Evolutionary conservation across 2,329 filamentous ascomycete species (phyloP).

Genomic region (Aspergillus glaucus): DNA sequence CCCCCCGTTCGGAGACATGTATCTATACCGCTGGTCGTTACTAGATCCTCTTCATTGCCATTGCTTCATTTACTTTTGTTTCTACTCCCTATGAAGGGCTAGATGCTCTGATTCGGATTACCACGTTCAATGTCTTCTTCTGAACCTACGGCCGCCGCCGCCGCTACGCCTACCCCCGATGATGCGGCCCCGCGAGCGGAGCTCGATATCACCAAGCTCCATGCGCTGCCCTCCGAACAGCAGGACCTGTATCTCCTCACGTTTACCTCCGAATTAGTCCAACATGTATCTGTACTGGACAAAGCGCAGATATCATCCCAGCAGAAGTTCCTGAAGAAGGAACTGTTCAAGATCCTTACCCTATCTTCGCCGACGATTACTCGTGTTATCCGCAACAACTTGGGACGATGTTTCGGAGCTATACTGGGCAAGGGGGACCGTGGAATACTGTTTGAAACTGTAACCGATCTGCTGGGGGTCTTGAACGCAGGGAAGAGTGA

Average conservation of each 20-base stretch:
- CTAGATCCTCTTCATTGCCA: neutral
- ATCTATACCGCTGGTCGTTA: slow-evolving; percentile 4
- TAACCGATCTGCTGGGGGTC: slow-evolving; percentile 76
- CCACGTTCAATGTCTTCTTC: slow-evolving; percentile 34
- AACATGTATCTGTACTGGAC: slow-evolving; percentile 65
- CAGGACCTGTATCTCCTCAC: slow-evolving; percentile 91
- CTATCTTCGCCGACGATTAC: slow-evolving; percentile 75
- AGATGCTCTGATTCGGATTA: slow-evolving; percentile 5
- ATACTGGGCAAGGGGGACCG: slow-evolving; percentile 81
- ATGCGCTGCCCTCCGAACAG: slow-evolving; percentile 84
- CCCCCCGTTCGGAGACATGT: slow-evolving; percentile 15
- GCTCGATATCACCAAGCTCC: slow-evolving; percentile 84
- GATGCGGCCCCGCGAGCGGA: slow-evolving; percentile 45
- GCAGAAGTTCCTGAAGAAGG: slow-evolving; percentile 87
- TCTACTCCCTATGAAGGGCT: slow-evolving; percentile 1
- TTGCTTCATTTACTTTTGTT: slow-evolving; percentile 5
- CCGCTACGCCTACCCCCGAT: slow-evolving; percentile 29
- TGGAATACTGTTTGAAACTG: slow-evolving; percentile 87
- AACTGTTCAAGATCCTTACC: slow-evolving; percentile 88
- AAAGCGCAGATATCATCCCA: slow-evolving; percentile 78
- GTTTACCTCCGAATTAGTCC: slow-evolving; percentile 75
- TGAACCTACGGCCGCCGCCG: slow-evolving; percentile 19
- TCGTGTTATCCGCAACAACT: slow-evolving; percentile 80
- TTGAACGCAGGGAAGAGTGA: slow-evolving; percentile 70
- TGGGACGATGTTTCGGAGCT: slow-evolving; percentile 76